phyloP scores from a whole-genome alignment of 1,139 yeast genomes.

The Yamadazyma spencermartinsiae region DNA sequence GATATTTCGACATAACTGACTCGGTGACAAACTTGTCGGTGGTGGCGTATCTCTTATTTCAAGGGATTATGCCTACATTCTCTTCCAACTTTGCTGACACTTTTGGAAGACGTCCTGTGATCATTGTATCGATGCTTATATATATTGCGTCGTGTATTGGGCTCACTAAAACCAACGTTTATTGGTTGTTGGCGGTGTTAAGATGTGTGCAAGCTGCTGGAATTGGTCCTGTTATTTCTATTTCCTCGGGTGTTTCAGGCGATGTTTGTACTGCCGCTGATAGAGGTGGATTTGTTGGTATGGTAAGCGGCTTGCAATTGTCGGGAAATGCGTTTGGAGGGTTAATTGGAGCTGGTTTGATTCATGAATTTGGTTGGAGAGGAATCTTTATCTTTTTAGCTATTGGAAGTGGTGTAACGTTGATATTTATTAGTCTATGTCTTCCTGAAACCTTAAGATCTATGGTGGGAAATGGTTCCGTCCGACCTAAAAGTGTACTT shows the following conservation, averaged over 20 bases:
- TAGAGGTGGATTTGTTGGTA: constrained; percentile 43
- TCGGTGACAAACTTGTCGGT: constrained; percentile 34
- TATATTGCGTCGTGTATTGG: constrained; percentile 38
- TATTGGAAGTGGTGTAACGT: constrained; percentile 36
- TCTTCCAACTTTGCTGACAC: constrained; percentile 37
- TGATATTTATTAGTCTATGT: constrained; percentile 22
- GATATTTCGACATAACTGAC: constrained; percentile 24
- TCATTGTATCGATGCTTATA: constrained; percentile 26
- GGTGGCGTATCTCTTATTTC: constrained; percentile 38
- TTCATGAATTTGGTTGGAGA: constrained; percentile 36
- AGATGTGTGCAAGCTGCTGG: constrained; percentile 44
- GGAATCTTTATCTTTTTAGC: constrained; percentile 39
- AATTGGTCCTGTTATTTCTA: constrained; percentile 42
- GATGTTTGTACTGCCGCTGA: constrained; percentile 38
- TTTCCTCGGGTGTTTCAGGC: constrained; percentile 42
- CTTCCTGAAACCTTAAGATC: constrained; percentile 40
- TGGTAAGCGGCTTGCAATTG: constrained; percentile 35
- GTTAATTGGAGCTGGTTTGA: constrained; percentile 38
- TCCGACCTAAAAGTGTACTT: constrained; percentile 23
- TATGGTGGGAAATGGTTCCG: constrained; percentile 42
- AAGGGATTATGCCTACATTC: constrained; percentile 39
- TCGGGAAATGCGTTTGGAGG: constrained; percentile 45
- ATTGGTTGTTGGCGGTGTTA: constrained; percentile 36
- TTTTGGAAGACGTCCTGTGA: constrained; percentile 37
- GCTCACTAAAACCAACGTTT: constrained; percentile 32